Evolutionary conservation across 805 yeast genomes (phyloP), one percentile per base, ranked within the genome.

Genomic region (Ogataea neopini): DNA sequence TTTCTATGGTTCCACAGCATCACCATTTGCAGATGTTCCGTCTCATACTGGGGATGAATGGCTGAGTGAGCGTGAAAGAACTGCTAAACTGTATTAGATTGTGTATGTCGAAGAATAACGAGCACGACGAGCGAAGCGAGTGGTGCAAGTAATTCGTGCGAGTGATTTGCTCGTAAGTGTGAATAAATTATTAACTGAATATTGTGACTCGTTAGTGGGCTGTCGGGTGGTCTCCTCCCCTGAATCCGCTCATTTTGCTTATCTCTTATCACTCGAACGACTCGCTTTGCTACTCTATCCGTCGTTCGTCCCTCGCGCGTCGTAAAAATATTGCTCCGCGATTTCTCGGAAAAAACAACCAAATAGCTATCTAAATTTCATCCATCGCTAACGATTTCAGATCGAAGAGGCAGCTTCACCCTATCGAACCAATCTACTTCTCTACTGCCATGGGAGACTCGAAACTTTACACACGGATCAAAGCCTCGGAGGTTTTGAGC

Each of bases 401-500:
- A 28, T 28, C 32, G 32, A n/a, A 4, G 32, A 28, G 14, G 32
- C 14, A 8, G 8, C 7, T 22, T 22, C 25, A 22, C 25, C 8
- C 8, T 8, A 22, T 22, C 25, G 25, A 8, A 8, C 8, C 25
- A 22, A 5, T 22, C 8, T 22, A 22, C 5, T 22, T 8, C 7
- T 6, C 25, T 6, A 22, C 8, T 22, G 8, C 8, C 25, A 63
- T 62, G 67, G 60, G 58, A 23, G 64, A 63, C 32, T 48, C 62
- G 6, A 64, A 59, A 41, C 43, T 62, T 3, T 64, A 61, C 46
- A 52, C 59, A 26, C 51, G 60, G 40, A 44, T 57, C 22, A 65
- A 63, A 33, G 65, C 68, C 2, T 48, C 61, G 3, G 73, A 69
- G 44, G 47, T 69, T 2, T 44, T 53, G 9, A 48, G 56, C 11